Conservation (phyloP, 495 filamentous ascomycete genomes). For the Baudoinia panamericana region DNA sequence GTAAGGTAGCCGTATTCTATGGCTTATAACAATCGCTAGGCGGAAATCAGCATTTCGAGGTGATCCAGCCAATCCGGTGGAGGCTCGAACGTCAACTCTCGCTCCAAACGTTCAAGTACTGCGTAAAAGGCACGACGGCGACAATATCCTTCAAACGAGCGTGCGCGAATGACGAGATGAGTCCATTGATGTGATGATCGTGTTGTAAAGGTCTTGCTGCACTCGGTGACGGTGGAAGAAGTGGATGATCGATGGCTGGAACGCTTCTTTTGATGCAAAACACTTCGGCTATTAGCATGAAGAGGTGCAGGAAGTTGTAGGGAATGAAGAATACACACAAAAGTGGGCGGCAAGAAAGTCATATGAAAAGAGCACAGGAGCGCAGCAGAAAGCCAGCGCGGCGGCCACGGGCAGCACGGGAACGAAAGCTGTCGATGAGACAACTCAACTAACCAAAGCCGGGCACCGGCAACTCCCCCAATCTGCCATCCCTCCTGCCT, state of each 20-base stretch:
- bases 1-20: not conserved
- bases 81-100: not conserved
- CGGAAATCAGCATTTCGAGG: not conserved
- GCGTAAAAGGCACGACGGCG: not conserved
- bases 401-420: not conserved
- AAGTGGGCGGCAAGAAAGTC: not conserved
- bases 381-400: not conserved
- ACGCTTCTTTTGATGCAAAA: not conserved
- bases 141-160: conserved; percentile 1
- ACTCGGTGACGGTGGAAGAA: not conserved
- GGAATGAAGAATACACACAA: not conserved
- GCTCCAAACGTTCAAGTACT: not conserved
- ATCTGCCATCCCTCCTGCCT: too few relatives aligned
- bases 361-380: not conserved
- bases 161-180: not conserved
- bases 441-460: too few relatives aligned
- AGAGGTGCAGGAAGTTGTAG: conserved; percentile 1
- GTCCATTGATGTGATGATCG: not conserved
- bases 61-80: conserved; percentile 9
- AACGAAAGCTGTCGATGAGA: not conserved
- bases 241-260: conserved; percentile 1
- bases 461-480: too few relatives aligned
- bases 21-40: not conserved
- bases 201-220: not conserved
- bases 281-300: not conserved